phyloP scores from a whole-genome alignment of 495 filamentous ascomycete species.

The Jackrogersella minutella region DNA sequence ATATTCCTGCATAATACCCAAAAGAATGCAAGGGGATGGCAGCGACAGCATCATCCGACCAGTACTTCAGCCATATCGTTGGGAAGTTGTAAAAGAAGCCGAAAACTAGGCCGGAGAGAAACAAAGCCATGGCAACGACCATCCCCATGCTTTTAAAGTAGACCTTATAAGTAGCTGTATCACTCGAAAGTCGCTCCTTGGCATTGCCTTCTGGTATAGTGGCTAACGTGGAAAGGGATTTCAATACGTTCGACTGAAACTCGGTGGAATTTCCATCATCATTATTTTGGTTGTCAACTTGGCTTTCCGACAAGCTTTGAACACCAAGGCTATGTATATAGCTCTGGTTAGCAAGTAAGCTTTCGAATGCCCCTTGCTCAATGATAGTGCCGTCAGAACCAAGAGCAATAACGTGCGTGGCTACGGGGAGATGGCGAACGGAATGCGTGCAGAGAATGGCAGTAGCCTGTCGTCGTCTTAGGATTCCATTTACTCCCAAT shows the following conservation, averaged over 20 bases:
- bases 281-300: background rate
- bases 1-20: conserved; percentile 49
- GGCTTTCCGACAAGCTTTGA: conserved; percentile 11
- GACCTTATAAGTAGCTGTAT: conserved; percentile 45
- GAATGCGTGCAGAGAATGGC: conserved; percentile 58
- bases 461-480: conserved; percentile 58
- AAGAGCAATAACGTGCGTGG: conserved; percentile 57
- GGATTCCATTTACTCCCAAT: conserved; percentile 62
- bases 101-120: conserved; percentile 39
- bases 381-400: conserved; percentile 47
- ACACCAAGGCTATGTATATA: conserved; percentile 42
- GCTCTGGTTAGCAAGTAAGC: conserved; percentile 43
- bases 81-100: conserved; percentile 50
- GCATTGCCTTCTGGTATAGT: background rate
- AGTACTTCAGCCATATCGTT: conserved; percentile 52
- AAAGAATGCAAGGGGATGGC: conserved; percentile 40
- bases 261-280: background rate
- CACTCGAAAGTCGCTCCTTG: conserved; percentile 27
- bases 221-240: background rate
- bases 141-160: conserved; percentile 51
- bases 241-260: background rate
- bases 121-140: conserved; percentile 3
- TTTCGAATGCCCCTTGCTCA: conserved; percentile 54
- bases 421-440: conserved; percentile 51
- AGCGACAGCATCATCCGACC: conserved; percentile 45